A percentile compares a stretch with the other conserved stretches of the same genome.
Conservation (phyloP, 108 stramenopile species). For the Parmales sp. region DNA sequence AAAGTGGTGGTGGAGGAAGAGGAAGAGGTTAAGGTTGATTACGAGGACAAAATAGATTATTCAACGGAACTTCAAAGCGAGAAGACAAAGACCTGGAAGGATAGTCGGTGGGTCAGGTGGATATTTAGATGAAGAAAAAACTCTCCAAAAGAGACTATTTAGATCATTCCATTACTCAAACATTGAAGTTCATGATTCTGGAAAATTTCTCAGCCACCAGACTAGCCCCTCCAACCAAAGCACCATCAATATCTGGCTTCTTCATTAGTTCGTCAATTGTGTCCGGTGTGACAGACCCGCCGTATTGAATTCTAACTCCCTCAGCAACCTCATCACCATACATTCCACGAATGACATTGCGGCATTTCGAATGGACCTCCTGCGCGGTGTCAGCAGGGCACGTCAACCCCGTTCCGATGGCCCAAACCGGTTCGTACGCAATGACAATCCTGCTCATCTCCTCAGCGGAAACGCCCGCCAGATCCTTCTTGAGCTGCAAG, state of each 20-base stretch:
- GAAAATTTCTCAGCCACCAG: slow-evolving; percentile 36
- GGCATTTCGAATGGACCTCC: slow-evolving; percentile 41
- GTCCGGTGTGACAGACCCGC: slow-evolving; percentile 28
- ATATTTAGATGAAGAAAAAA: too few relatives aligned
- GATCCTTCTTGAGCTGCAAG: slow-evolving; percentile 75
- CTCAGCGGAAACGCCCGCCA: slow-evolving; percentile 64
- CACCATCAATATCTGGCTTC: slow-evolving; percentile 56
- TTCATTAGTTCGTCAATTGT: slow-evolving; percentile 34
- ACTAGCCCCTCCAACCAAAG: slow-evolving; percentile 57
- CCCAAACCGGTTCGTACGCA: slow-evolving; percentile 93
- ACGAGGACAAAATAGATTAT: too few relatives aligned
- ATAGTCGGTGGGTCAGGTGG: too few relatives aligned
- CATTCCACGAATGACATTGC: slow-evolving; percentile 28
- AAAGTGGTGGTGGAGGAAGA: too few relatives aligned
- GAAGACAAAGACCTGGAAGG: too few relatives aligned
- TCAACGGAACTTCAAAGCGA: too few relatives aligned
- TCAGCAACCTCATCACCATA: slow-evolving; percentile 26
- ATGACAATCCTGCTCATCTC: slow-evolving; percentile 78
- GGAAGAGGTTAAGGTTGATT: too few relatives aligned
- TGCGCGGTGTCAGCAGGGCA: slow-evolving; percentile 46
- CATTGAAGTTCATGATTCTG: slow-evolving; percentile 26
- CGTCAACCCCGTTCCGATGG: slow-evolving; percentile 52
- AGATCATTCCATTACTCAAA: not conserved
- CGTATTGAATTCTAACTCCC: slow-evolving; percentile 31
- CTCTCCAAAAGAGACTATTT: too few relatives aligned